phyloP scores from a whole-genome alignment of 78 protist species.

The Dictyostelium purpureum region DNA sequence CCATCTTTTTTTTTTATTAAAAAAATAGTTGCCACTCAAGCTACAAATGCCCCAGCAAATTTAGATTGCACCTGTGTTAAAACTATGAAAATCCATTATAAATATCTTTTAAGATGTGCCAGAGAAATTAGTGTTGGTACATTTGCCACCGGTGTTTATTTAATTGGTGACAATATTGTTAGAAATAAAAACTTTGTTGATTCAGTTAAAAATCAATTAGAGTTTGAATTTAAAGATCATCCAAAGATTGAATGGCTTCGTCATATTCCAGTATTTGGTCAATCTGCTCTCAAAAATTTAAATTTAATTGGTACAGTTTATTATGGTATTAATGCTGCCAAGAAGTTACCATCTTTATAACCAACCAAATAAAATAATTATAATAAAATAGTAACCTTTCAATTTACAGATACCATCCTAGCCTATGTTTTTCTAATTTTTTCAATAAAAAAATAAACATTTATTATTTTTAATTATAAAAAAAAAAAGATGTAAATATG shows the following conservation, averaged over 20 bases:
- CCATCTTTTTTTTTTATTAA: not conserved
- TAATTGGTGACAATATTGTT: conserved; percentile 79
- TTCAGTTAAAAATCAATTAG: not conserved
- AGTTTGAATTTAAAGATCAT: conserved; percentile 45
- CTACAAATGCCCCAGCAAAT: not conserved
- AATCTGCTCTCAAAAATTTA: not conserved
- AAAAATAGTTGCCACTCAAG: conserved; percentile 2
- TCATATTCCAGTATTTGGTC: conserved; percentile 14
- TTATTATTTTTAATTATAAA: too few species aligned
- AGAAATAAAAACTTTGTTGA: conserved; percentile 17
- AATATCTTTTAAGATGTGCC: conserved; percentile 65
- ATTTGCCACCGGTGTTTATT: conserved; percentile 31
- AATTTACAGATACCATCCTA: too few species aligned
- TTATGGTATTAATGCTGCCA: conserved; percentile 16
- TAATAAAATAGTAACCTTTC: too few species aligned
- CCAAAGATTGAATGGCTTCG: conserved; percentile 45
- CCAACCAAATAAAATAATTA: too few species aligned
- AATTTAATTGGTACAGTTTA: conserved; percentile 48
- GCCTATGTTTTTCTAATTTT: too few species aligned
- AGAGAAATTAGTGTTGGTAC: conserved; percentile 68
- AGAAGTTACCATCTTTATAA: too few species aligned
- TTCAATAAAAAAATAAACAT: too few species aligned
- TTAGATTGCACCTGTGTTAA: not conserved
- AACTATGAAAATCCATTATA: conserved; percentile 55
- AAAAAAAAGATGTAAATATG: too few species aligned